phyloP scores from a whole-genome alignment of 1,139 yeast genomes.

The Geotrichum bryndzae region DNA sequence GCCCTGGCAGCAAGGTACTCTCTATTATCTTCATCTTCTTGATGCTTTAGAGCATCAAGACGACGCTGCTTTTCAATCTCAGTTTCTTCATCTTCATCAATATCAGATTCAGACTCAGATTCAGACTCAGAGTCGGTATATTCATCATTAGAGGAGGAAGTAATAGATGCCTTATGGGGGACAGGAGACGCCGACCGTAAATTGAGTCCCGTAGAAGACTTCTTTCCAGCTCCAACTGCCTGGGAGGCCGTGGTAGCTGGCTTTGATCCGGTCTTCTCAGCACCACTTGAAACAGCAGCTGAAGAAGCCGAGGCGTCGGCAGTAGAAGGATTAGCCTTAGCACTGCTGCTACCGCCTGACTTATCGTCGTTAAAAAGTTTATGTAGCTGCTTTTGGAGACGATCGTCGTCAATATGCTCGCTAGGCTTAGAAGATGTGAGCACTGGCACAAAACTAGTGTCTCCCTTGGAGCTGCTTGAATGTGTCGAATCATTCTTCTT shows the following conservation, averaged over 20 bases:
- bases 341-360: not conserved
- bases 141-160: not conserved
- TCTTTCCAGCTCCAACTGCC: not conserved
- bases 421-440: not conserved
- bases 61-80: slow-evolving; percentile 70
- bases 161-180: not conserved
- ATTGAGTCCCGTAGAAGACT: not conserved
- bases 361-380: not conserved
- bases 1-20: slow-evolving; percentile 15
- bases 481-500: not conserved
- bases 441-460: slow-evolving; percentile 1
- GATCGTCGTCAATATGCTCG: slow-evolving; percentile 8
- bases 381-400: slow-evolving; percentile 4
- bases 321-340: not conserved
- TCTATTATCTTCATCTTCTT: slow-evolving; percentile 15
- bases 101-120: slow-evolving; percentile 4
- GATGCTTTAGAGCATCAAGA: slow-evolving; percentile 69
- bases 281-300: not conserved
- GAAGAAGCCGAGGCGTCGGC: not conserved
- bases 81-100: slow-evolving; percentile 43
- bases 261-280: not conserved
- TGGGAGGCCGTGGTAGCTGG: not conserved
- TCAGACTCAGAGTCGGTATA: slow-evolving; percentile 9
- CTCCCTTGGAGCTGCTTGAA: slow-evolving; percentile 4
- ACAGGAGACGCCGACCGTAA: not conserved